Percentiles rank a stretch among this genome's conserved stretches.
Evolutionary conservation across 1,139 yeast genomes (phyloP).

Genomic region (Saccharomyces hybrid): DNA sequence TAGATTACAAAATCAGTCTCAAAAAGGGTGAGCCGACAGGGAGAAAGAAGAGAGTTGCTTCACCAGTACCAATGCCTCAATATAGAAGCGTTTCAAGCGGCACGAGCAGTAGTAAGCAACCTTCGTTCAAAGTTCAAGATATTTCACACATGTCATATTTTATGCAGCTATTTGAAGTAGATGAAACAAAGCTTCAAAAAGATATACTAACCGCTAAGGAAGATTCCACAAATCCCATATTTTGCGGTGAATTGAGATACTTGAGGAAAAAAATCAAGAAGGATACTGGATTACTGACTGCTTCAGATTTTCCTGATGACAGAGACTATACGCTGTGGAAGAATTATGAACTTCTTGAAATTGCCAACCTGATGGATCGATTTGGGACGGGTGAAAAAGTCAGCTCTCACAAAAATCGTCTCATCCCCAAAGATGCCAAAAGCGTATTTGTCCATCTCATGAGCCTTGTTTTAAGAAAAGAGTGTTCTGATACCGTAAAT

Average conservation of each 20-base stretch:
- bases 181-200: conserved; percentile 39
- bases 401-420: conserved; percentile 32
- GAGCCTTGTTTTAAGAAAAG: conserved; percentile 31
- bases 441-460: conserved; percentile 31
- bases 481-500: conserved; percentile 20
- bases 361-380: conserved; percentile 36
- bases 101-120: conserved; percentile 24
- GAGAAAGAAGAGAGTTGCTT: conserved; percentile 25
- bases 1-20: conserved; percentile 36
- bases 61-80: not conserved
- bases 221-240: conserved; percentile 37
- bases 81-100: not conserved
- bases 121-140: conserved; percentile 44
- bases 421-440: conserved; percentile 39
- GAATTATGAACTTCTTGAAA: conserved; percentile 35
- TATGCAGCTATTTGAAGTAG: conserved; percentile 37
- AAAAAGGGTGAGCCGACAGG: conserved; percentile 1
- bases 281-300: conserved; percentile 37
- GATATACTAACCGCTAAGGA: conserved; percentile 39
- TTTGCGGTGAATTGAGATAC: conserved; percentile 25
- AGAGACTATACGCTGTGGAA: conserved; percentile 49
- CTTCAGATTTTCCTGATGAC: conserved; percentile 38
- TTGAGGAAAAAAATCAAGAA: conserved; percentile 34
- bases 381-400: conserved; percentile 34
- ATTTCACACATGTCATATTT: conserved; percentile 40